Evolutionary conservation across 169 alveolate genomes (phyloP), one percentile per base, ranked within the genome.

Genomic region (Eimeria tenella): DNA sequence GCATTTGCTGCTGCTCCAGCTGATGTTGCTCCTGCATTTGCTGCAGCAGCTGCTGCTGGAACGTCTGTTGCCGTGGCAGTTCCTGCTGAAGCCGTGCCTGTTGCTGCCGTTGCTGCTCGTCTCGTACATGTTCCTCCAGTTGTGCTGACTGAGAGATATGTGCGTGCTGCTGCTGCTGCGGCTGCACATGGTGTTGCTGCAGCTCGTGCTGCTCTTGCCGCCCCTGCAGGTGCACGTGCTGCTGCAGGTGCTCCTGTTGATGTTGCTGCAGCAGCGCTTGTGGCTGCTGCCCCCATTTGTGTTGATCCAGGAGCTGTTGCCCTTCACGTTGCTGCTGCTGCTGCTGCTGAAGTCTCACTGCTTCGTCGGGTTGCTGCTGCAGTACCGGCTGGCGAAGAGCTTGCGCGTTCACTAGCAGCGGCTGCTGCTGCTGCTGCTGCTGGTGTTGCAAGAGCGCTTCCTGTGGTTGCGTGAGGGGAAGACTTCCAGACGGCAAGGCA

Each of bases 351-450:
- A 17, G 84, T 56, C 7, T 52, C 65, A 58, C 82, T n/a, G 53
- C 60, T 31, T 52, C 10, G 49, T 4, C 81, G 52, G 13, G 81
- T 13, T 8, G 65, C 65, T 58, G 65, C 65, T 58, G 65, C 65
- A 58, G 19, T 8, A 9, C 65, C n/a, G n/a, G n/a, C n/a, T n/a
- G n/a, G n/a, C n/a, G n/a, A n/a, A n/a, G 65, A 8, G 8, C 19
- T 13, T 58, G 65, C 65, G 8, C 19, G 19, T 9, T 8, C 65
- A 58, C 8, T 5, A 19, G 10, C 81, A 23, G 65, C 65, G 8
- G 65, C 65, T 58, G 65, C 65, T 74, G 56, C 9, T 74, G 84
- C 84, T 74, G 84, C 84, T 31, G 84, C 62, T 74, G 84, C 60
- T 74, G 84, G 58, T 74, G 84, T 56, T 31, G 62, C 60, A 31